Percentiles rank a stretch among this genome's conserved stretches.
Conservation (phyloP, 768 basidiomycete genomes). For the Tylopilus plumbeoviolaceoides region DNA sequence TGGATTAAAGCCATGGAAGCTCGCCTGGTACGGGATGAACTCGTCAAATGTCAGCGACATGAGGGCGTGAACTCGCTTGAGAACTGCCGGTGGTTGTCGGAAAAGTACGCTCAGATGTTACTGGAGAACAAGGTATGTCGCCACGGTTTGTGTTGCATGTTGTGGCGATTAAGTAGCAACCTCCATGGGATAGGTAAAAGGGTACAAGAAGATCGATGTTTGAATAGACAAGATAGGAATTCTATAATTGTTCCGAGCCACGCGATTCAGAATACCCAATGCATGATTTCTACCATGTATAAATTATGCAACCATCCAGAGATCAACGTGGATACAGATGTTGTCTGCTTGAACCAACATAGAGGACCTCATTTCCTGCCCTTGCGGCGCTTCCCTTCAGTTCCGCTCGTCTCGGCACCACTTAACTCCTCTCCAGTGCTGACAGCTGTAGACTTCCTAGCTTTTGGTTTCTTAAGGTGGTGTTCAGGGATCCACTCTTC, state of each 20-base stretch:
- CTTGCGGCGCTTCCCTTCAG: slow-evolving; percentile 47
- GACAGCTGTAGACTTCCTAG: slow-evolving; percentile 41
- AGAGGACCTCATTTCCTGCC: slow-evolving; percentile 43
- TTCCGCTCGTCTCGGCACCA: slow-evolving; percentile 58
- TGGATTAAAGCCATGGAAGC: slow-evolving; percentile 96
- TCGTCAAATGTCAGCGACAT: slow-evolving; percentile 81
- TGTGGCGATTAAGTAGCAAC: slow-evolving; percentile 3
- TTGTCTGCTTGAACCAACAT: neutral
- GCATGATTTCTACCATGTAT: neutral
- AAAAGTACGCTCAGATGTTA: slow-evolving; percentile 78
- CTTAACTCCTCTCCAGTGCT: slow-evolving; percentile 67
- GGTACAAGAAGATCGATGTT: slow-evolving; percentile 76
- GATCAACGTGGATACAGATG: neutral
- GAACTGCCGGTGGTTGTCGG: slow-evolving; percentile 81
- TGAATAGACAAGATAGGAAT: slow-evolving; percentile 16
- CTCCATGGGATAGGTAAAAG: slow-evolving; percentile 61
- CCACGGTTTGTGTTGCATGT: neutral
- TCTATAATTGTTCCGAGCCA: neutral
- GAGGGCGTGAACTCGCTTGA: slow-evolving; percentile 94
- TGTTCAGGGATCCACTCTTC: slow-evolving; percentile 95
- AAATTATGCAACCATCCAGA: slow-evolving; percentile 7
- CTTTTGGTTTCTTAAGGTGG: slow-evolving; percentile 68
- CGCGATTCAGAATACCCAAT: neutral
- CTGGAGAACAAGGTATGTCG: slow-evolving; percentile 69
- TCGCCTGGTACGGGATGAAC: slow-evolving; percentile 81